Evolutionary conservation across 768 basidiomycete species (phyloP).

Genomic region (Mycena polygramma): DNA sequence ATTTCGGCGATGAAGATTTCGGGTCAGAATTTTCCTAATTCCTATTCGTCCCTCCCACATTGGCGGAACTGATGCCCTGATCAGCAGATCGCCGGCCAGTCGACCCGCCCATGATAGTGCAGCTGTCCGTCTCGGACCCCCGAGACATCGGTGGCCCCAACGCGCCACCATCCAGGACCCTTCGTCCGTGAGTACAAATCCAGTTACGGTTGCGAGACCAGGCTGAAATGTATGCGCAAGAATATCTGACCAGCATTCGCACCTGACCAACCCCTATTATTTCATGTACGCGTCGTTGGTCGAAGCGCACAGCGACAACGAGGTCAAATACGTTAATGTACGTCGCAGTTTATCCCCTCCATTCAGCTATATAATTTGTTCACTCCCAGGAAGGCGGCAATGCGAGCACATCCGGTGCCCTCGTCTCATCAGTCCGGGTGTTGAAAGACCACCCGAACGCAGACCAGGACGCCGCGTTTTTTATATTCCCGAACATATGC

Average conservation of each 20-base stretch:
- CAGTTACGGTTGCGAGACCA: not conserved
- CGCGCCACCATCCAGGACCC: slow-evolving; percentile 11
- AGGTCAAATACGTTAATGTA: slow-evolving; percentile 33
- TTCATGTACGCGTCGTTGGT: slow-evolving; percentile 38
- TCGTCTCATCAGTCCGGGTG: slow-evolving; percentile 36
- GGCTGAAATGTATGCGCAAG: not conserved
- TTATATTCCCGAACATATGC: slow-evolving; percentile 38
- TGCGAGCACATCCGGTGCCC: slow-evolving; percentile 35
- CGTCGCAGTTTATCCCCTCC: not conserved
- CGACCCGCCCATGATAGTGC: slow-evolving; percentile 37
- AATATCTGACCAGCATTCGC: slow-evolving; percentile 2
- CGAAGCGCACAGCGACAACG: slow-evolving; percentile 22
- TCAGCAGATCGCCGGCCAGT: slow-evolving; percentile 40
- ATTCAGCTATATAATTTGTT: not conserved
- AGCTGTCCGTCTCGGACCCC: slow-evolving; percentile 31
- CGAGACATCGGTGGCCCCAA: slow-evolving; percentile 23
- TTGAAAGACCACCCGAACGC: slow-evolving; percentile 37
- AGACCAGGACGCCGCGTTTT: slow-evolving; percentile 36
- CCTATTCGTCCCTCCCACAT: not conserved
- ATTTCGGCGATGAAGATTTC: slow-evolving; percentile 40
- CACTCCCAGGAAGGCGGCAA: slow-evolving; percentile 24
- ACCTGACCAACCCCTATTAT: slow-evolving; percentile 37
- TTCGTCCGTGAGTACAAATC: slow-evolving; percentile 8
- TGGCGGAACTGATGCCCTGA: slow-evolving; percentile 18
- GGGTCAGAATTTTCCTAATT: slow-evolving; percentile 22